Evolutionary conservation across 2,329 filamentous ascomycete species (phyloP).

Genomic region (Hypomyces rosellus): DNA sequence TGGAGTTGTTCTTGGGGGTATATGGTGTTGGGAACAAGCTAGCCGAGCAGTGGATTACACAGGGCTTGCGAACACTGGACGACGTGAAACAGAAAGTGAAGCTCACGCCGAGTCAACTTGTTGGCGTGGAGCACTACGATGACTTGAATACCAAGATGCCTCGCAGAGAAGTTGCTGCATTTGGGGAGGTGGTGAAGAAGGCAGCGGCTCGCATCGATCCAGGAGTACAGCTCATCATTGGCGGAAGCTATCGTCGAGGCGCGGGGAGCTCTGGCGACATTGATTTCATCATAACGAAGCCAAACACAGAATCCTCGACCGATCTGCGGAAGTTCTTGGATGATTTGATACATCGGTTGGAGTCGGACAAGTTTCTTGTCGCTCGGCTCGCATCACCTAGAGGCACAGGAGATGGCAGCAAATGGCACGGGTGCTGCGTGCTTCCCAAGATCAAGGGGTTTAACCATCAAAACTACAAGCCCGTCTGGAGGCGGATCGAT

Average conservation of each 20-base stretch:
- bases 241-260: constrained; percentile 81
- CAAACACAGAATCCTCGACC: constrained; percentile 43
- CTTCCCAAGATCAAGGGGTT: constrained; percentile 44
- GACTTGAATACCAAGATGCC: constrained; percentile 78
- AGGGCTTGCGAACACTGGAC: constrained; percentile 67
- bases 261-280: constrained; percentile 71
- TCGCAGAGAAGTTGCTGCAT: constrained; percentile 63
- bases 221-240: constrained; percentile 63
- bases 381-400: constrained; percentile 56
- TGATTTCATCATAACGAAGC: constrained; percentile 75
- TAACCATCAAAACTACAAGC: constrained; percentile 25
- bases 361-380: constrained; percentile 58
- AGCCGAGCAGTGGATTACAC: constrained; percentile 68
- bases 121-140: constrained; percentile 73
- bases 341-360: constrained; percentile 56
- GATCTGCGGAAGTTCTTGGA: constrained; percentile 59
- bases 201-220: constrained; percentile 56
- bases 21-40: constrained; percentile 70
- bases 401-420: constrained; percentile 52
- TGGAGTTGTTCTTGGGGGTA: constrained; percentile 68
- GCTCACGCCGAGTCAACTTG: constrained; percentile 61
- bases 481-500: constrained; percentile 74
- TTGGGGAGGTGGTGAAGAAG: constrained; percentile 58
- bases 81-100: constrained; percentile 58
- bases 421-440: constrained; percentile 83